phyloP scores from a whole-genome alignment of 495 filamentous ascomycete species.

The Trichoderma parareesei region DNA sequence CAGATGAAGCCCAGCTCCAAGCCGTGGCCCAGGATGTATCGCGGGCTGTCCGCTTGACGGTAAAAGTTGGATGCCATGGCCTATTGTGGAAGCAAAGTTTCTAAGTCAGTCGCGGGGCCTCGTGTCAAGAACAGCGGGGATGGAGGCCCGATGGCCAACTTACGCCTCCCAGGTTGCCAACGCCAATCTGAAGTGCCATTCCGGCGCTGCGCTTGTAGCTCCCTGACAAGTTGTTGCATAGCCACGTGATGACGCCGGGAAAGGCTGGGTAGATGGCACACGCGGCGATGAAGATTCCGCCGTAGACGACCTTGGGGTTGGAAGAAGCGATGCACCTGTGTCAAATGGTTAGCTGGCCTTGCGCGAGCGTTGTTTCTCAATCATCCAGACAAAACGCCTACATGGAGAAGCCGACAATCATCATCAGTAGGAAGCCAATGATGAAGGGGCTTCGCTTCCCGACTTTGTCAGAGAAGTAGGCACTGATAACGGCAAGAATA shows the following conservation, averaged over 20 bases:
- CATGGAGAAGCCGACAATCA: constrained; percentile 61
- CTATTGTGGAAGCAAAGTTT: constrained; percentile 21
- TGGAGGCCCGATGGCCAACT: constrained; percentile 9
- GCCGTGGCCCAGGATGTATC: constrained; percentile 59
- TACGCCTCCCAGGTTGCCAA: constrained; percentile 62
- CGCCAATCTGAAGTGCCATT: constrained; percentile 68
- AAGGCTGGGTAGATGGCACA: constrained; percentile 54
- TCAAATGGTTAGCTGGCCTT: constrained; percentile 11
- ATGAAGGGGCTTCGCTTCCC: constrained; percentile 57
- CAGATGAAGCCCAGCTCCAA: constrained; percentile 62
- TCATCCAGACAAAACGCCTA: constrained; percentile 13
- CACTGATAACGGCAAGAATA: constrained; percentile 48
- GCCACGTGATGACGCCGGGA: constrained; percentile 64
- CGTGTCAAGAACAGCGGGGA: background rate
- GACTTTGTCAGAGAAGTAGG: constrained; percentile 51
- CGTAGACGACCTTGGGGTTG: constrained; percentile 61
- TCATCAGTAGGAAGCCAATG: constrained; percentile 50
- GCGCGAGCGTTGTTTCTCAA: background rate
- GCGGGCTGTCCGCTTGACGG: constrained; percentile 51
- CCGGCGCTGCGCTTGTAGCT: constrained; percentile 63
- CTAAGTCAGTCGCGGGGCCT: background rate
- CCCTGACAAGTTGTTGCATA: constrained; percentile 62
- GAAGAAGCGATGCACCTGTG: constrained; percentile 33
- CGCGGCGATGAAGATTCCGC: constrained; percentile 63
- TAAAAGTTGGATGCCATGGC: constrained; percentile 76